These are phyloP conservation scores for Yamadazyma pseudoaaseri DNA, from an alignment of 1,139 yeast species.

Conservation along the genomic window DNA sequence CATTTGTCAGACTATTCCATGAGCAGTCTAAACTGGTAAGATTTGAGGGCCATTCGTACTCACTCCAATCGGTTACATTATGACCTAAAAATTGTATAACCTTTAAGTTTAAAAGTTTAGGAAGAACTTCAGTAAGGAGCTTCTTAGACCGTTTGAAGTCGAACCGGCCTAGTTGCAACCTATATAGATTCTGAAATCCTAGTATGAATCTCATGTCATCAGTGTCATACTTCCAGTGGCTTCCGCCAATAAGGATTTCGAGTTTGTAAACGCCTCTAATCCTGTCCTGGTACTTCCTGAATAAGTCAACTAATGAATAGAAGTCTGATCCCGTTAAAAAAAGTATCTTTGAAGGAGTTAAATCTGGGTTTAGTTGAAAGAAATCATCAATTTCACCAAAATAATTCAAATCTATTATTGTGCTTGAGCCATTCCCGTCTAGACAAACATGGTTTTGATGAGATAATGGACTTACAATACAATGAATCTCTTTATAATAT, in stretches of 20 bases:
- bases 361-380: conserved; percentile 23
- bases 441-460: conserved; percentile 25
- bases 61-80: conserved; percentile 28
- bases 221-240: background rate
- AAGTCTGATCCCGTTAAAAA: conserved; percentile 36
- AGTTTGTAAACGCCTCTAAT: conserved; percentile 17
- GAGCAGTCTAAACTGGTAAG: conserved; percentile 33
- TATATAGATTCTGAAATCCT: conserved; percentile 24
- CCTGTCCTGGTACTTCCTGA: conserved; percentile 19
- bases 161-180: conserved; percentile 29
- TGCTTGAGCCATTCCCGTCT: conserved; percentile 14
- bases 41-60: conserved; percentile 21
- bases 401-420: conserved; percentile 24
- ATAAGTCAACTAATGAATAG: conserved; percentile 24
- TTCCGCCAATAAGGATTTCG: conserved; percentile 27
- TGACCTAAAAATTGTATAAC: conserved; percentile 35
- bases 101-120: conserved; percentile 16
- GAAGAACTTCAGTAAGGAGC: conserved; percentile 12
- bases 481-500: conserved; percentile 33
- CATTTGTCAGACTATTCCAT: conserved; percentile 25
- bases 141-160: conserved; percentile 17
- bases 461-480: conserved; percentile 31
- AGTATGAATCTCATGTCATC: conserved; percentile 24
- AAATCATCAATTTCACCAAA: conserved; percentile 35
- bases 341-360: conserved; percentile 26